These are phyloP conservation scores for Trichoderma orchidacearum DNA, from an alignment of 495 filamentous ascomycete species.

Conservation along the genomic window DNA sequence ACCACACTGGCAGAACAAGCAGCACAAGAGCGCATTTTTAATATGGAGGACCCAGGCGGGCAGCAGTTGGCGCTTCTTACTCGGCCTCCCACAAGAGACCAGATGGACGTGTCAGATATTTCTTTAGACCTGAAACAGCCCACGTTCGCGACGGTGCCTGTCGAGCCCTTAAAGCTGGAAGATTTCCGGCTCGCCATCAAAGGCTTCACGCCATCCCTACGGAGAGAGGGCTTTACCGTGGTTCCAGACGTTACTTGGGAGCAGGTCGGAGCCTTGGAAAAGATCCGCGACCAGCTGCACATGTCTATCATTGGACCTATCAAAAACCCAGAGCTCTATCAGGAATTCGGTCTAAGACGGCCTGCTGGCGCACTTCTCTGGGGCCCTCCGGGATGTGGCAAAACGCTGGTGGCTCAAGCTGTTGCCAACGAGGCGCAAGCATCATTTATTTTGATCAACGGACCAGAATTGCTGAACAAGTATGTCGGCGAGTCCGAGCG, in stretches of 20 bases:
- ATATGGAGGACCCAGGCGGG: background rate
- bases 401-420: conserved; percentile 91
- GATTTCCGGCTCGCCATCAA: conserved; percentile 45
- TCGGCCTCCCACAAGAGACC: background rate
- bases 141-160: background rate
- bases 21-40: background rate
- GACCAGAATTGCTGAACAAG: conserved; percentile 87
- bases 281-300: conserved; percentile 68
- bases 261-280: conserved; percentile 75
- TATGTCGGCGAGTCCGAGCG: conserved; percentile 93
- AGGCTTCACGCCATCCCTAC: conserved; percentile 82
- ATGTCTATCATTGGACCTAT: conserved; percentile 91
- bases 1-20: background rate
- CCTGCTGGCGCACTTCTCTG: conserved; percentile 89
- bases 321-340: conserved; percentile 67
- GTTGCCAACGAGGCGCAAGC: conserved; percentile 90
- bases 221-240: conserved; percentile 92
- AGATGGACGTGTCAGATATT: conserved; percentile 12
- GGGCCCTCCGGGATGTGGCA: conserved; percentile 95
- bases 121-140: background rate
- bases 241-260: conserved; percentile 95
- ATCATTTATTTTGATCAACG: conserved; percentile 97
- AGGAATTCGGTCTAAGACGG: conserved; percentile 68
- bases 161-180: conserved; percentile 9
- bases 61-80: background rate